These are phyloP conservation scores for Arachnopeziza araneosa DNA, from an alignment of 2,329 filamentous ascomycete species.

Conservation along the genomic window DNA sequence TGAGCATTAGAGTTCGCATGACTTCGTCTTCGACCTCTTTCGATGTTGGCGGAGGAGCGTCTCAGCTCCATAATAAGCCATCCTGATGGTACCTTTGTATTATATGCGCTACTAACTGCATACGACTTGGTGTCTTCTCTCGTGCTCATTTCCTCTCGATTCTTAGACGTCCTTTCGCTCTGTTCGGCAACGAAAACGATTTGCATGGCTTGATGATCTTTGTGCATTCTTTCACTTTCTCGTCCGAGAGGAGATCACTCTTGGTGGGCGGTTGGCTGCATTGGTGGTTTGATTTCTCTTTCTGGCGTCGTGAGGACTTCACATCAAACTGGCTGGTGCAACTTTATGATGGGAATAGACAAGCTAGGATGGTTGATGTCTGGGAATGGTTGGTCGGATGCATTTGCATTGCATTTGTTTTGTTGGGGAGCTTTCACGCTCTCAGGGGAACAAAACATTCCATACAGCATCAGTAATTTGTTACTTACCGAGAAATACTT, in stretches of 20 bases:
- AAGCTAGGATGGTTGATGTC: conserved; percentile 10
- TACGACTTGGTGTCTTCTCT: conserved; percentile 25
- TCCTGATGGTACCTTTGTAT: conserved; percentile 43
- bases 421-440: conserved; percentile 13
- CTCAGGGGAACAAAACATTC: neutral
- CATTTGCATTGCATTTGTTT: conserved; percentile 11
- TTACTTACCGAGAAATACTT: neutral
- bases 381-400: neutral
- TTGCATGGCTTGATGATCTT: conserved; percentile 28
- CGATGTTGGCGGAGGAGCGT: conserved; percentile 23
- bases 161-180: conserved; percentile 26
- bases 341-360: conserved; percentile 8
- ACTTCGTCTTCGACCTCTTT: neutral
- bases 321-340: conserved; percentile 2
- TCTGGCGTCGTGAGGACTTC: conserved; percentile 15
- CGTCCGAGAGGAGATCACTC: neutral
- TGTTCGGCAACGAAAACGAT: conserved; percentile 29
- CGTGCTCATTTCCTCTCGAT: conserved; percentile 17
- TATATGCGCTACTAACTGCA: conserved; percentile 32
- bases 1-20: neutral
- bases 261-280: conserved; percentile 17
- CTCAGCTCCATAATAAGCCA: conserved; percentile 30
- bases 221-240: conserved; percentile 19
- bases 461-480: neutral
- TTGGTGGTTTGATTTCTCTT: conserved; percentile 17